These are phyloP conservation scores for Rosa multiflora DNA, from an alignment of 306 rosid species.

Conservation along the genomic window DNA sequence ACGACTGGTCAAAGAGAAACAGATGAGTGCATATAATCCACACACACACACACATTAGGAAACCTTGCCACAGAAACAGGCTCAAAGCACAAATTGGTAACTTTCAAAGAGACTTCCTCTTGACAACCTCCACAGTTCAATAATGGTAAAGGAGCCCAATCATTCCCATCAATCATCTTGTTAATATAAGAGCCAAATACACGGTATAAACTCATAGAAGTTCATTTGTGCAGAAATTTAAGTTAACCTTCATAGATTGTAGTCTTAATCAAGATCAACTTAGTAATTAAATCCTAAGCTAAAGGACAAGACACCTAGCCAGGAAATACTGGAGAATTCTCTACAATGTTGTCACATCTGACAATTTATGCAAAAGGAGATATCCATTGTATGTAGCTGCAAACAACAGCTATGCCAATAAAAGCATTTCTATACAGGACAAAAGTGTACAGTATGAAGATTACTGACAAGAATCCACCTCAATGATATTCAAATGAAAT, in stretches of 20 bases:
- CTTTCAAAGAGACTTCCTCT: neutral
- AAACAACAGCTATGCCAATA: neutral
- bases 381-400: neutral
- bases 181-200: neutral
- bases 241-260: neutral
- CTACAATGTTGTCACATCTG: neutral
- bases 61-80: neutral
- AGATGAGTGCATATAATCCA: slow-evolving; percentile 3
- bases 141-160: neutral
- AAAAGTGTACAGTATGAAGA: neutral
- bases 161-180: neutral
- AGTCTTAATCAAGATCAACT: neutral
- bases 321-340: neutral
- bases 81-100: no score
- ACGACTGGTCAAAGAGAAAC: slow-evolving; percentile 43
- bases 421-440: neutral
- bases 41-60: neutral
- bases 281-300: neutral
- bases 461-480: neutral
- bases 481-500: neutral
- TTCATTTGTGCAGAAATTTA: neutral
- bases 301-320: neutral
- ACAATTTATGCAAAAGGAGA: neutral
- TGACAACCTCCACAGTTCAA: neutral
- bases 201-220: neutral